phyloP scores from a whole-genome alignment of 441 rosid genomes.

The Gossypium laxum region DNA sequence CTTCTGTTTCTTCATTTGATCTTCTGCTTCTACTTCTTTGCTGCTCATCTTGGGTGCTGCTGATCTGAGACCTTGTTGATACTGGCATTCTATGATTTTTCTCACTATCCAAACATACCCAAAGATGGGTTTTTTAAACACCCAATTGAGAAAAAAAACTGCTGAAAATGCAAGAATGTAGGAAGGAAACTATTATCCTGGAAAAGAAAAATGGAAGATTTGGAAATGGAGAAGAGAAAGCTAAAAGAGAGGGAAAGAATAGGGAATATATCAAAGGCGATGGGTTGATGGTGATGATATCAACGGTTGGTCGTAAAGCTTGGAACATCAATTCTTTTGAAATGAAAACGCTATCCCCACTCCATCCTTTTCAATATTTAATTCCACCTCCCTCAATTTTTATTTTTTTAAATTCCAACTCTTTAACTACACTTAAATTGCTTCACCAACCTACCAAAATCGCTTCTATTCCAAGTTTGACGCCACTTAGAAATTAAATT shows the following conservation, averaged over 20 bases:
- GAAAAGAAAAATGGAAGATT: neutral
- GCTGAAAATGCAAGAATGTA: conserved; percentile 13
- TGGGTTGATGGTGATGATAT: conserved; percentile 11
- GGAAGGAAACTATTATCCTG: neutral
- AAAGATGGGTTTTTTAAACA: conserved; percentile 16
- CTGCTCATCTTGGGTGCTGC: conserved; percentile 27
- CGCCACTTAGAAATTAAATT: no score
- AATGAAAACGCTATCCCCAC: conserved; percentile 11
- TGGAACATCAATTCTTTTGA: conserved; percentile 20
- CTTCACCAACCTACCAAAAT: no score
- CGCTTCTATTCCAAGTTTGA: no score
- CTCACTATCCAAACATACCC: conserved; percentile 40
- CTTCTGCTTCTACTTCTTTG: conserved; percentile 23
- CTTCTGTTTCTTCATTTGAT: conserved; percentile 22
- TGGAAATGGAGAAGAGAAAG: neutral
- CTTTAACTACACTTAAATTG: no score
- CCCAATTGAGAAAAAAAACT: conserved; percentile 13
- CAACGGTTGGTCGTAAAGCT: conserved; percentile 21
- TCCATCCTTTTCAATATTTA: neutral
- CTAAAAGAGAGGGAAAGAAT: conserved; percentile 21
- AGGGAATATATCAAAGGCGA: conserved; percentile 16
- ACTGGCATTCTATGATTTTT: conserved; percentile 50
- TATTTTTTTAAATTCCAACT: no score
- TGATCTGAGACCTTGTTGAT: conserved; percentile 62
- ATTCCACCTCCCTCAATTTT: neutral